A percentile compares a stretch with the other conserved stretches of the same genome.
These are phyloP conservation scores for Cladophialophora bantiana DNA, from an alignment of 2,329 filamentous ascomycete species.

Conservation along the genomic window DNA sequence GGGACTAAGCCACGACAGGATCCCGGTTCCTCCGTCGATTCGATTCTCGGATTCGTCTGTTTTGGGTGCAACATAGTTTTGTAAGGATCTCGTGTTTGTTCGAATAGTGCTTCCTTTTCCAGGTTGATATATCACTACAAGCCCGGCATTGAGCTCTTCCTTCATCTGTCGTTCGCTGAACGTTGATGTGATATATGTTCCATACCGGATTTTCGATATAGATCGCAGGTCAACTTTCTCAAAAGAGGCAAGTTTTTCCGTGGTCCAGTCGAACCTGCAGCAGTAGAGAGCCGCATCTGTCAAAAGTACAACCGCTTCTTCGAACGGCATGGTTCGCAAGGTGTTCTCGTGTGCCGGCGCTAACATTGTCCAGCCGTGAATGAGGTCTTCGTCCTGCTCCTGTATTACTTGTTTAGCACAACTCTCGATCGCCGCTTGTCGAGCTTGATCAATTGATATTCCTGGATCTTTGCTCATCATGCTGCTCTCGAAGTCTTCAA, in stretches of 20 bases:
- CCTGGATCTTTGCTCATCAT: conserved; percentile 94
- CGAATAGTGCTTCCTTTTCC: conserved; percentile 74
- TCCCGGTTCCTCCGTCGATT: conserved; percentile 48
- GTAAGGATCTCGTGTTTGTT: conserved; percentile 83
- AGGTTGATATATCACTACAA: conserved; percentile 78
- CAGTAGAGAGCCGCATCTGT: conserved; percentile 86
- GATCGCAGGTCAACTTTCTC: conserved; percentile 82
- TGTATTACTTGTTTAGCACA: conserved; percentile 86
- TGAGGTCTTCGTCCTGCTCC: conserved; percentile 81
- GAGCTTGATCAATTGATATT: conserved; percentile 81
- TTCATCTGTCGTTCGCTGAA: conserved; percentile 79
- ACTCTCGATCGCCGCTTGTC: conserved; percentile 88
- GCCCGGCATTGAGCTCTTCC: conserved; percentile 79
- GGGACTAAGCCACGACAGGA: conserved; percentile 50
- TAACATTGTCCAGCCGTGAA: conserved; percentile 87
- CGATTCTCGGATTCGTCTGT: conserved; percentile 31
- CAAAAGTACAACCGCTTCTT: conserved; percentile 85
- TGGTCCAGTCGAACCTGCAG: conserved; percentile 91
- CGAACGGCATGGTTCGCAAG: conserved; percentile 74
- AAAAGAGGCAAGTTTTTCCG: conserved; percentile 92
- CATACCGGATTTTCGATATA: conserved; percentile 74
- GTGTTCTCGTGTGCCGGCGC: conserved; percentile 76
- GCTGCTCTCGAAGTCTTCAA: conserved; percentile 91
- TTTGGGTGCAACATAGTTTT: conserved; percentile 60
- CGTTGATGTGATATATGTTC: conserved; percentile 89